Conservation (phyloP, 1,284 basidiomycete genomes). For the Rhodotorula sp. region DNA sequence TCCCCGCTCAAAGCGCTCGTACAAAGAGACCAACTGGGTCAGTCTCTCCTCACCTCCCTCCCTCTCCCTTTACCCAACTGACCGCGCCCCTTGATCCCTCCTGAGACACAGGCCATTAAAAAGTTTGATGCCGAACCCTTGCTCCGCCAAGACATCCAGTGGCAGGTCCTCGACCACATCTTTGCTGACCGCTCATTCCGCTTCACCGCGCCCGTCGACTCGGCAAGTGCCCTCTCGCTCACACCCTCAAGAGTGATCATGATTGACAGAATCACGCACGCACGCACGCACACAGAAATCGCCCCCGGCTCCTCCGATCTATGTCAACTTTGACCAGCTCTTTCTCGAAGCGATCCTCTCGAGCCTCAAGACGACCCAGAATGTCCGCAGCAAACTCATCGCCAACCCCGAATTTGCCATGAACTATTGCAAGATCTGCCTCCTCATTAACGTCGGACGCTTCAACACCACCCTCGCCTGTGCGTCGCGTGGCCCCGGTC, state of each 20-base stretch:
- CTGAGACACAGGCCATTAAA: conserved; percentile 30
- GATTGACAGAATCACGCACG: no score
- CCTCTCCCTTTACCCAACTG: not conserved
- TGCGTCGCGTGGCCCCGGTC: conserved; percentile 53
- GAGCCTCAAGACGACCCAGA: conserved; percentile 79
- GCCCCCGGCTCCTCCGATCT: conserved; percentile 39
- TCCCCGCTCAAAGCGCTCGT: conserved; percentile 21
- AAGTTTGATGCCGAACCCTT: conserved; percentile 40
- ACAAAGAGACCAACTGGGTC: conserved; percentile 36
- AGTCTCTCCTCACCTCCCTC: not conserved
- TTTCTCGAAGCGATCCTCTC: conserved; percentile 76
- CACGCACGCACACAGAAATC: conserved; percentile 44
- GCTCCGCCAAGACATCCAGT: conserved; percentile 66
- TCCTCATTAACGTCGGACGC: conserved; percentile 85
- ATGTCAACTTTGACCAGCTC: conserved; percentile 71
- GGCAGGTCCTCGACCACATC: conserved; percentile 73
- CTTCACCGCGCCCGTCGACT: conserved; percentile 61
- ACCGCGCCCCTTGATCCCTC: not conserved
- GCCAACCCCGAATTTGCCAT: conserved; percentile 61
- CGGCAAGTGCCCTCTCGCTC: conserved; percentile 16
- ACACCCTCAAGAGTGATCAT: no score
- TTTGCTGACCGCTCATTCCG: conserved; percentile 67
- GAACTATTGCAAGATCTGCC: conserved; percentile 75
- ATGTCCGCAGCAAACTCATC: conserved; percentile 60
- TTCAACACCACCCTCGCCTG: conserved; percentile 93